Evolutionary conservation across 768 basidiomycete genomes (phyloP).

Genomic region (Tulasnella sp.): DNA sequence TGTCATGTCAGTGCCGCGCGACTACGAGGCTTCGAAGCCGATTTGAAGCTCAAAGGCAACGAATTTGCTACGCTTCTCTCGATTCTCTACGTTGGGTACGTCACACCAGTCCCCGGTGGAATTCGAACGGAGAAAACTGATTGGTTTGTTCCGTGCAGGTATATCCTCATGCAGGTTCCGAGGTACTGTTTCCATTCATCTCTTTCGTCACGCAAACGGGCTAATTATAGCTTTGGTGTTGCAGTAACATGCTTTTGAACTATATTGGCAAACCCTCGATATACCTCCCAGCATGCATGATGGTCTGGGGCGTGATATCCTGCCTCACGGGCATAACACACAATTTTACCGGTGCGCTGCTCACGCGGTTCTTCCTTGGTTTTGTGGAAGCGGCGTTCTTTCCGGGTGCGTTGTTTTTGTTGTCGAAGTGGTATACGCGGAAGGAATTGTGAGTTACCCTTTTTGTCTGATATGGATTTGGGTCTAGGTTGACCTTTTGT

Average conservation of each 20-base stretch:
- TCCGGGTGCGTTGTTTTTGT: conserved; percentile 38
- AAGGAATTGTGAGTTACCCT: conserved; percentile 23
- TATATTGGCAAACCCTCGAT: conserved; percentile 51
- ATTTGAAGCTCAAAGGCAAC: conserved; percentile 46
- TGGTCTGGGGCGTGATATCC: conserved; percentile 48
- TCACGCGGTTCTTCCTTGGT: conserved; percentile 65
- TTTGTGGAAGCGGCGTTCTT: conserved; percentile 36
- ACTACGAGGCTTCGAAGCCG: conserved; percentile 33
- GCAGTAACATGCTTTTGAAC: conserved; percentile 59
- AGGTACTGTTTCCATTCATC: conserved; percentile 23
- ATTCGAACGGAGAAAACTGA: neutral
- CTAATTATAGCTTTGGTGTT: conserved; percentile 19
- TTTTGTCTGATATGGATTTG: conserved; percentile 17
- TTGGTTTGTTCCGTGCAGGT: neutral
- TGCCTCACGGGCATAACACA: conserved; percentile 35
- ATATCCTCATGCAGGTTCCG: conserved; percentile 60
- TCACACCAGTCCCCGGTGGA: neutral
- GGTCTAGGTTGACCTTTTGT: conserved; percentile 19
- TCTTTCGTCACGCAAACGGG: conserved; percentile 9
- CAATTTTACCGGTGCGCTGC: conserved; percentile 49
- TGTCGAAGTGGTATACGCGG: conserved; percentile 37
- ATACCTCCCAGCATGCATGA: conserved; percentile 16
- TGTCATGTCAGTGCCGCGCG: conserved; percentile 53
- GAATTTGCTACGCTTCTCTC: conserved; percentile 58
- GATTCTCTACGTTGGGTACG: conserved; percentile 55